A percentile compares a stretch with the other conserved stretches of the same genome.
Evolutionary conservation across 148 eudicot species (phyloP).

Genomic region (Vaccinium corymbosum): DNA sequence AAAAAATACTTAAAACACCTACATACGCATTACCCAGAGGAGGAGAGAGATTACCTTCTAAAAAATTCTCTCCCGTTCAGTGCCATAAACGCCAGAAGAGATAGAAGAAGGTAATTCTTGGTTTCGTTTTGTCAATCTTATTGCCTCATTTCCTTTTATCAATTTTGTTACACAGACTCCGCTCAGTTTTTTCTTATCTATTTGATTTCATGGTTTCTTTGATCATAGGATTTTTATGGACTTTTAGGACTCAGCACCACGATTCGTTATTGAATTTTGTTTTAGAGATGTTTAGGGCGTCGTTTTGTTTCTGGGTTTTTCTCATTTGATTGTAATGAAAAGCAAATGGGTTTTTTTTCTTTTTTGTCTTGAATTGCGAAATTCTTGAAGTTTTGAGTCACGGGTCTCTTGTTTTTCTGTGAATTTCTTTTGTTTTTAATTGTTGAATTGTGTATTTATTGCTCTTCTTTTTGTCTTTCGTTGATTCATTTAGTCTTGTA

Average conservation of each 20-base stretch:
- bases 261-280: slow-evolving; percentile 3
- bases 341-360: not conserved
- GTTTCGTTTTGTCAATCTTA: not conserved
- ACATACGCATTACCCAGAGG: not conserved
- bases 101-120: slow-evolving; percentile 11
- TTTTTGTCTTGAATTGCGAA: not conserved
- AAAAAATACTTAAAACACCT: too few species aligned
- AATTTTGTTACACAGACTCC: not conserved
- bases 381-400: not conserved
- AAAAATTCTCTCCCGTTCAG: not conserved
- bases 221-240: not conserved
- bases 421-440: not conserved
- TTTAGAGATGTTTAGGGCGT: not conserved
- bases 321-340: slow-evolving; percentile 8
- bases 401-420: not conserved
- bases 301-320: not conserved
- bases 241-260: not conserved
- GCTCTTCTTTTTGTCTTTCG: not conserved
- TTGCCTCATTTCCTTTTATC: not conserved
- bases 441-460: not conserved
- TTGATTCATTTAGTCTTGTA: not conserved
- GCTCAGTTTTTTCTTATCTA: not conserved
- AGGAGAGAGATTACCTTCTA: not conserved
- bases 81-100: not conserved
- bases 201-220: not conserved